A percentile compares a stretch with the other conserved stretches of the same genome.
These are phyloP conservation scores for Colletotrichum cuscutae DNA, from an alignment of 2,329 filamentous ascomycete species.

Conservation along the genomic window DNA sequence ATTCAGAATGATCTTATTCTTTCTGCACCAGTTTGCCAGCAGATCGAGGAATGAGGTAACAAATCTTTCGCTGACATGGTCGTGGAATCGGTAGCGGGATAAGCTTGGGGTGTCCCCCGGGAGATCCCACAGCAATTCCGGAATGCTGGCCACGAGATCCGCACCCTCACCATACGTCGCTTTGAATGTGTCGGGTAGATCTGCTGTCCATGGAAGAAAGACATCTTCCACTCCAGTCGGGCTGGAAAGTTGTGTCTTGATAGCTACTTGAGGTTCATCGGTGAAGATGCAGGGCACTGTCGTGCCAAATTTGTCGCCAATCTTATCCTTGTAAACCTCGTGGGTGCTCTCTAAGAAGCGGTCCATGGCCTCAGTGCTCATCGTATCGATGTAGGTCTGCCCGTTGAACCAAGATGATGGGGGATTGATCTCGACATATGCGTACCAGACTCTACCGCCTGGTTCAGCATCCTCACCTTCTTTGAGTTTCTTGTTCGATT, in stretches of 20 bases:
- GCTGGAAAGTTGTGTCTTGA: slow-evolving; percentile 41
- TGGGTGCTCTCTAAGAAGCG: slow-evolving; percentile 44
- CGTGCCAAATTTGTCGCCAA: slow-evolving; percentile 43
- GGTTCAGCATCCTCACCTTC: slow-evolving; percentile 35
- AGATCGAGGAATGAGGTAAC: slow-evolving; percentile 45
- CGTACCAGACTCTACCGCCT: slow-evolving; percentile 42
- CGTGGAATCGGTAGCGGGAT: slow-evolving; percentile 43
- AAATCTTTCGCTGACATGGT: slow-evolving; percentile 45
- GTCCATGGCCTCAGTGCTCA: slow-evolving; percentile 41
- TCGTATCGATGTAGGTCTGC: slow-evolving; percentile 44
- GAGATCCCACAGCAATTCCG: slow-evolving; percentile 45
- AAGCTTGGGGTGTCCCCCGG: slow-evolving; percentile 39
- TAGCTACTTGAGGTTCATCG: slow-evolving; percentile 46
- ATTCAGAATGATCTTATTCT: slow-evolving; percentile 40
- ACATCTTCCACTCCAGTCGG: slow-evolving; percentile 39
- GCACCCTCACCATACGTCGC: slow-evolving; percentile 35
- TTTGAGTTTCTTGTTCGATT: slow-evolving; percentile 36
- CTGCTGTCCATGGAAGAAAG: slow-evolving; percentile 44
- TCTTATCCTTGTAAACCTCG: slow-evolving; percentile 42
- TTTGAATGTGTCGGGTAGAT: slow-evolving; percentile 41
- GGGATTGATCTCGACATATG: slow-evolving; percentile 44
- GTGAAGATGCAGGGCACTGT: slow-evolving; percentile 45
- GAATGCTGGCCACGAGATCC: slow-evolving; percentile 40
- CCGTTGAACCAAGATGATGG: slow-evolving; percentile 44
- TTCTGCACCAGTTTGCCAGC: slow-evolving; percentile 41